Evolutionary conservation across 768 basidiomycete genomes (phyloP).

Genomic region (Russula abietina): DNA sequence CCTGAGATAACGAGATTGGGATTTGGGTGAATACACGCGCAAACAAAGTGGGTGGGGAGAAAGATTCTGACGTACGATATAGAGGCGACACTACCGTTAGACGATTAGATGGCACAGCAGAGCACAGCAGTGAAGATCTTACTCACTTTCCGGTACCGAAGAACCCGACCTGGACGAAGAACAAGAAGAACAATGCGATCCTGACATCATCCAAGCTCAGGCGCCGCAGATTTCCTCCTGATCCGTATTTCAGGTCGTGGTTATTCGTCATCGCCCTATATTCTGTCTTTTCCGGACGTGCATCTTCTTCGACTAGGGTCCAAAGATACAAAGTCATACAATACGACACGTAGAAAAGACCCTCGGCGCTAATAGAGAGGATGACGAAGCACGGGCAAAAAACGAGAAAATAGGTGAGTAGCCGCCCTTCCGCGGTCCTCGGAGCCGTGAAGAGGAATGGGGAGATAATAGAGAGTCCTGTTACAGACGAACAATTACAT

Average conservation of each 20-base stretch:
- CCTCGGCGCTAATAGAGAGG: slow-evolving; percentile 77
- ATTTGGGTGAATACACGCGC: background rate
- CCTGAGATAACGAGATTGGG: slow-evolving; percentile 54
- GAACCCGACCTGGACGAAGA: slow-evolving; percentile 82
- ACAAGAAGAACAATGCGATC: slow-evolving; percentile 75
- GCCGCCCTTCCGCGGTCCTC: slow-evolving; percentile 40
- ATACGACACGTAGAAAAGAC: slow-evolving; percentile 71
- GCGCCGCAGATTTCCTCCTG: slow-evolving; percentile 24
- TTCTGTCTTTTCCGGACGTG: slow-evolving; percentile 22
- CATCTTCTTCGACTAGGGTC: slow-evolving; percentile 54
- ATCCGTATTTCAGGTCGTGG: background rate
- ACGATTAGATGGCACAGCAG: background rate
- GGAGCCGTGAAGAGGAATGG: slow-evolving; percentile 48
- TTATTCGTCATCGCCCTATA: background rate
- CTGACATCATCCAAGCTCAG: slow-evolving; percentile 51
- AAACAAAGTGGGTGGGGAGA: slow-evolving; percentile 2
- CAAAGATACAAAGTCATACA: slow-evolving; percentile 56
- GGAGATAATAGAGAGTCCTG: slow-evolving; percentile 50
- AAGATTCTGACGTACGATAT: slow-evolving; percentile 14
- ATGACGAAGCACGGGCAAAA: slow-evolving; percentile 73
- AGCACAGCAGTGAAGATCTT: background rate
- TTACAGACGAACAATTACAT: background rate
- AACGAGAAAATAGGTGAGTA: slow-evolving; percentile 59
- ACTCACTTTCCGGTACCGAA: slow-evolving; percentile 81
- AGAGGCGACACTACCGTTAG: slow-evolving; percentile 25